These are phyloP conservation scores for Exophiala spinifera DNA, from an alignment of 2,329 filamentous ascomycete genomes.

Conservation along the genomic window DNA sequence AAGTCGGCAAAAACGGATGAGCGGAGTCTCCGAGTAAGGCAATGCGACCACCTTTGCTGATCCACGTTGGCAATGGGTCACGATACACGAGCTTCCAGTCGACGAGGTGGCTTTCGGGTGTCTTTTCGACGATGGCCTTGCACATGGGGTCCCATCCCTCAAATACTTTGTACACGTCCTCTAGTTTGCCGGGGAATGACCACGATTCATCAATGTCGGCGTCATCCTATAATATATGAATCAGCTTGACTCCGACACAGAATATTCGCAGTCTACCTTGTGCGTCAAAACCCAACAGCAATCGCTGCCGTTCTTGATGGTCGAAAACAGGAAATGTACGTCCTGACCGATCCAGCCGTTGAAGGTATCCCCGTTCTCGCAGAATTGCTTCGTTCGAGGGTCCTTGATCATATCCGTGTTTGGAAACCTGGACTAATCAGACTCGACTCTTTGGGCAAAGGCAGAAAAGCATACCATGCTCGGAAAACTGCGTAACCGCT, in stretches of 20 bases:
- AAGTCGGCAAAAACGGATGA: conserved; percentile 50
- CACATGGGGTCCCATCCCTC: conserved; percentile 51
- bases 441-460: conserved; percentile 38
- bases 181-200: conserved; percentile 47
- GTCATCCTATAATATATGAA: conserved; percentile 38
- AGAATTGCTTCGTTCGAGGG: conserved; percentile 23
- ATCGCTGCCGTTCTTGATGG: conserved; percentile 27
- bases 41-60: conserved; percentile 43
- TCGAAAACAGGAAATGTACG: conserved; percentile 31
- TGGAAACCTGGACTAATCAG: conserved; percentile 26
- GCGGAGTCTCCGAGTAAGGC: conserved; percentile 51
- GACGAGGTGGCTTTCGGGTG: conserved; percentile 25
- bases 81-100: conserved; percentile 26
- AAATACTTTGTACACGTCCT: conserved; percentile 51
- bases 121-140: conserved; percentile 27
- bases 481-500: conserved; percentile 33
- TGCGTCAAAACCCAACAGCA: conserved; percentile 29
- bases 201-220: conserved; percentile 52
- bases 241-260: neutral
- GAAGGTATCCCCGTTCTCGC: conserved; percentile 26
- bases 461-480: conserved; percentile 39
- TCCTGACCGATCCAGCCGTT: conserved; percentile 41
- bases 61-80: conserved; percentile 28
- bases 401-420: conserved; percentile 32
- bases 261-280: conserved; percentile 10